Evolutionary conservation across 2,329 filamentous ascomycete genomes (phyloP), one percentile per base, ranked within the genome.

Genomic region (Monilinia fructicola): DNA sequence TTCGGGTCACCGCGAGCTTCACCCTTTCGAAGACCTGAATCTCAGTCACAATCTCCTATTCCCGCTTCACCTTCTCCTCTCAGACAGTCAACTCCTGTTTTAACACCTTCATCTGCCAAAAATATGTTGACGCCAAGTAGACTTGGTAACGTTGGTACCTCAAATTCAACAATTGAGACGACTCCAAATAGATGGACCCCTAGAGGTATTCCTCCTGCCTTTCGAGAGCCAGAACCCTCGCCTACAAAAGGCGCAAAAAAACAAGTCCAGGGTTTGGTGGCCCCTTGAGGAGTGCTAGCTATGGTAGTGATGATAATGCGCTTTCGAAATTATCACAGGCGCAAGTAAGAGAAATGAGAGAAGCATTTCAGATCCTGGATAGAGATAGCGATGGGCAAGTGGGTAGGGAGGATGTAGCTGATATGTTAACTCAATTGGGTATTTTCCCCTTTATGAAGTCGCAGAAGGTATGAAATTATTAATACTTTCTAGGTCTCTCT

Each of bases 321-420:
- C 81, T 93, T 54, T 88, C 89, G 3, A 89, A 91, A 74, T 79
- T 98, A 53, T 90, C 94, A 48, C 88, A 92, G 2, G 83, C 91
- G 3, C 92, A 97, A 73, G 87, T 97, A 46, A 87, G 93, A 74
- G 91, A 92, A 73, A 85, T 99, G 78, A 87, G 95, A 68, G 94
- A 98, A 76, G 92, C 90, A 0, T 99, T 98, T 78, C 92, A 96
- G 78, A 93, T 97, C 67, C 83, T 99, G 56, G 95, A 98, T 78
- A 85, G 92, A 68, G 90, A 95, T 78, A 93, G 92, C 74, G 92
- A 95, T 74, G 93, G 94, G 23, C 82, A 86, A 61, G 89, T 99
- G 69, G 90, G 89, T 71, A 85, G 90, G 67, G 90, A 94, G 28
- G 92, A 96, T 76, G 88, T 99, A 6, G 87, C 87, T 21, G 91